phyloP scores from a whole-genome alignment of 306 rosid species.

The Cucumis sativus region DNA sequence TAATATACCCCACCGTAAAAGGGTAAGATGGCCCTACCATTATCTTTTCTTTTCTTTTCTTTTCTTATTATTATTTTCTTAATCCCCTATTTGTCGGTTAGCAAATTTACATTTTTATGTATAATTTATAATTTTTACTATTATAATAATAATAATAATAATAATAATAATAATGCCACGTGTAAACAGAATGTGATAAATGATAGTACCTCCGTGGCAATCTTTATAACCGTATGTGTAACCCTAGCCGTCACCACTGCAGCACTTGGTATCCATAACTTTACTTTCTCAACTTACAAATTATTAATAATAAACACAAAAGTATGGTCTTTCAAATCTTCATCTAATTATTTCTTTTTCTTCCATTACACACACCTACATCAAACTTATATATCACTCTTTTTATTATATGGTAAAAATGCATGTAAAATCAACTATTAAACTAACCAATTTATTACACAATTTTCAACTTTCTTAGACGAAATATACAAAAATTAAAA shows the following conservation, averaged over 20 bases:
- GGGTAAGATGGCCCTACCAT: constrained; percentile 2
- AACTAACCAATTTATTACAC: no score
- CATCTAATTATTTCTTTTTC: no score
- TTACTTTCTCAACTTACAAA: background rate
- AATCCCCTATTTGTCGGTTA: background rate
- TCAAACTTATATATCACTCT: accelerated
- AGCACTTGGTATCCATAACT: background rate
- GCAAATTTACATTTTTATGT: background rate
- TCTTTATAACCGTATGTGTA: constrained; percentile 9
- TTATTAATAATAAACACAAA: no score
- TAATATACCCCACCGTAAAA: background rate
- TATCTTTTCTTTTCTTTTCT: background rate
- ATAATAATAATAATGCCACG: background rate
- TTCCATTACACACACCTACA: no score
- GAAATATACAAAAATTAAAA: no score
- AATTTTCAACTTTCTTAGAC: no score
- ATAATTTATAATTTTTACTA: no score
- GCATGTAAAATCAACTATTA: no score
- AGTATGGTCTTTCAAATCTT: no score
- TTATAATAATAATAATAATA: background rate
- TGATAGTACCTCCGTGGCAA: background rate
- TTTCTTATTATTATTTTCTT: no score
- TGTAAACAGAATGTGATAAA: background rate
- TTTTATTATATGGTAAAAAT: no score
- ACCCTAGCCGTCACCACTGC: constrained; percentile 29